Base-by-base conservation (phyloP, 208 protist species). In the Leishmania martiniquensis region DNA sequence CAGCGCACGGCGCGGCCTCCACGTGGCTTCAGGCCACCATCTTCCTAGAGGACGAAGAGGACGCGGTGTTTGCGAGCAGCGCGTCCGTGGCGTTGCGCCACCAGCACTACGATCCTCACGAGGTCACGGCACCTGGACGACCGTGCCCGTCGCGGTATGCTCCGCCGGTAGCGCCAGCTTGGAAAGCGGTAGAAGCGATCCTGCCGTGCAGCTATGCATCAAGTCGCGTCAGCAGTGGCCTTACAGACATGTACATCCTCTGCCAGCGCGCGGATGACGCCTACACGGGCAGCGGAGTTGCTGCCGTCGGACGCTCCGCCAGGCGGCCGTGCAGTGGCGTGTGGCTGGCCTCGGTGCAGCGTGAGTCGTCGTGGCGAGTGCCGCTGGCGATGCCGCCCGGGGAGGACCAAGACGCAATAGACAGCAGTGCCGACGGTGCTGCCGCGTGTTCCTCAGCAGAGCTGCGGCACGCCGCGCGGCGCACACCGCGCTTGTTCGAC, bases 321-420 rank as follows among this genome's bases (percentile, higher is more conserved):
- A 45, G 42, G 22, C 49, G 72, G 6, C 20, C 52, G 25, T 68
- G 57, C 44, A 76, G 59, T 22, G 37, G 17, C 15, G 72, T 82
- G 68, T 89, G 85, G 85, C 63, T 86, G 72, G 51, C 76, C 15
- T 78, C 85, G 13, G 66, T 77, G 42, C 51, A 66, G 17, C 42
- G 60, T 4, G 78, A 84, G 42, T 62, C 60, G 15, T 75, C 78
- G 29, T 89, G 85, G 85, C 55, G 72, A 62, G 76, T 82, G 57
- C 76, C 75, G n/a, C 55, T 89, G 54, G 62, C 45, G 1, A 76
- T 59, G 49, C 82, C 70, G 9, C 66, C 83, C 4, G 76, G 70
- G 25, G 65, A 77, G 13, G 72, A 68, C 1, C 73, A 68, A 9
- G 57, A 57, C 25, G 59, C 25, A 17, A 22, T 34, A 12, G 60